phyloP scores from a whole-genome alignment of 1,284 basidiomycete species.

The Trametes sp. region DNA sequence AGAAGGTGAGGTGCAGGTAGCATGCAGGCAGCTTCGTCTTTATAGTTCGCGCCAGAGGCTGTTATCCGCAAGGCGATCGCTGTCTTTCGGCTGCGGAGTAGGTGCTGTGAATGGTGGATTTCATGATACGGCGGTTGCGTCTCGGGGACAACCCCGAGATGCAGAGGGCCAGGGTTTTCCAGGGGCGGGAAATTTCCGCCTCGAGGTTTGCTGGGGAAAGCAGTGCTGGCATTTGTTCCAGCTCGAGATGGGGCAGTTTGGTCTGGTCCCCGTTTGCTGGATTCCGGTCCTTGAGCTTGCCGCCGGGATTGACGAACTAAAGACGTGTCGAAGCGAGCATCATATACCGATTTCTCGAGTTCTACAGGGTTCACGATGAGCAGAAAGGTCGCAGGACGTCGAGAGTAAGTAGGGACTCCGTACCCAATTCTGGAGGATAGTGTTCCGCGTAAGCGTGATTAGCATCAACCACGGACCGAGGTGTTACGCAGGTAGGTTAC shows the following conservation, averaged over 20 bases:
- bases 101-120: background rate
- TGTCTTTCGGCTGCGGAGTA: background rate
- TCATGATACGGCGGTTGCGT: slow-evolving; percentile 5
- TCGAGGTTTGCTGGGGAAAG: background rate
- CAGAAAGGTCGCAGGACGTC: background rate
- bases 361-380: background rate
- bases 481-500: background rate
- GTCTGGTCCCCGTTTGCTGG: background rate
- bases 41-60: background rate
- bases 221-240: background rate
- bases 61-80: slow-evolving; percentile 3
- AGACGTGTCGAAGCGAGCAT: no score
- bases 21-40: background rate
- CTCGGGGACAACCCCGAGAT: slow-evolving; percentile 11
- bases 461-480: slow-evolving; percentile 7
- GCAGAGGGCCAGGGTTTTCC: background rate
- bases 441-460: slow-evolving; percentile 8
- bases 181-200: background rate
- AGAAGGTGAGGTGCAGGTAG: no score
- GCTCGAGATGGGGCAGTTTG: background rate
- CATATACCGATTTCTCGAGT: no score
- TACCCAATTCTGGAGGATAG: background rate
- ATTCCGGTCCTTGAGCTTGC: background rate
- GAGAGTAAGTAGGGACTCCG: background rate
- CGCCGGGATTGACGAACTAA: background rate